Base-by-base conservation (phyloP, 2,329 filamentous ascomycete genomes). In the Alternaria solani region DNA sequence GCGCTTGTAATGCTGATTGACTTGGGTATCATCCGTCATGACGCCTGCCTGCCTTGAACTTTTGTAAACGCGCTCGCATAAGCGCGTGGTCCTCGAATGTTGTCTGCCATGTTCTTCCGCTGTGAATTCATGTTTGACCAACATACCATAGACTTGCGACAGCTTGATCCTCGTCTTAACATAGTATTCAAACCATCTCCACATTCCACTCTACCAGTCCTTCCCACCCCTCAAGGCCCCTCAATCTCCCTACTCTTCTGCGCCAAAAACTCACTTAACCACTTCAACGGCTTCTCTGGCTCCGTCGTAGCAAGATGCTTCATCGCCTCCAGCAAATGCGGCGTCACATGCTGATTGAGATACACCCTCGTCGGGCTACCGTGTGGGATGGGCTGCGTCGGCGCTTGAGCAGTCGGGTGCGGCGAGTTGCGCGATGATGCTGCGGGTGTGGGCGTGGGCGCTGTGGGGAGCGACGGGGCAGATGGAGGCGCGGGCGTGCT, bases 241-340 rank as follows among this genome's bases (percentile, higher is more conserved):
- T 85, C 83, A 30, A 84, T 71, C 72, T 84, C 82, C 47, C 71
- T 75, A 70, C 83, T 84, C 68, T 80, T 80, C 64, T 79, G 72
- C 55, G 76, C 78, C 64, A 85, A 65, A 68, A 81, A 85, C 51
- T 84, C 81, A 18, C 80, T 77, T 56, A 85, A 68, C 77, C 80
- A 84, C 64, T 80, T 78, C 57, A 85, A 63, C 57, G 83, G 83
- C 69, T 84, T 84, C 63, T 84, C 82, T 0, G 83, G 83, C 78
- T 84, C 82, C 52, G 79, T 72, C n/a, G 79, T 78, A 18, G 79
- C 82, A 47, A 84, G 61, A 70, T 81, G 80, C 74, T 84, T 85
- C 82, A 84, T 84, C 6, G 80, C 83, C 69, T 85, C 83, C 42
- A 85, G 71, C 69, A 84, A 65, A 71, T 84, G 78, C 55, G 82